Conservation (phyloP, 345 rosid species). For the Lumnitzera littorea region DNA sequence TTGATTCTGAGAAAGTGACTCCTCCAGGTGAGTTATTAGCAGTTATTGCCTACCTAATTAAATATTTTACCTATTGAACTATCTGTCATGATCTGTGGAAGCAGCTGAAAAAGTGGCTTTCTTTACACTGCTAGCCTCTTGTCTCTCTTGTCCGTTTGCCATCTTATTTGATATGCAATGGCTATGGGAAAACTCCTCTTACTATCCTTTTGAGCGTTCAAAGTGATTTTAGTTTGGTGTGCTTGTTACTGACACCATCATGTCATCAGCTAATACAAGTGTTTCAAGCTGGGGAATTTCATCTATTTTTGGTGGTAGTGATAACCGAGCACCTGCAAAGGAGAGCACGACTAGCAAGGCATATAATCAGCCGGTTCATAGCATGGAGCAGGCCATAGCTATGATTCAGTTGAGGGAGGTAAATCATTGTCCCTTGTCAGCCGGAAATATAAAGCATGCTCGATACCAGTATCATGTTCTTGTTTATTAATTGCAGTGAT, state of each 20-base stretch:
- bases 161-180: too few species aligned
- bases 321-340: constrained; percentile 48
- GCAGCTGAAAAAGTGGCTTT: not conserved
- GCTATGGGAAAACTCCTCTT: too few species aligned
- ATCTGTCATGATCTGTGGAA: not conserved
- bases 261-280: constrained; percentile 32
- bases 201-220: not conserved
- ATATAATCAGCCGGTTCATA: constrained; percentile 45
- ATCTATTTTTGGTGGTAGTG: constrained; percentile 78
- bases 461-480: too few species aligned
- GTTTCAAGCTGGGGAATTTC: constrained; percentile 88
- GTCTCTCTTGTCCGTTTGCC: too few species aligned
- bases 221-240: not conserved
- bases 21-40: constrained; percentile 48
- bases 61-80: too few species aligned
- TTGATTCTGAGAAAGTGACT: constrained; percentile 57
- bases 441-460: too few species aligned
- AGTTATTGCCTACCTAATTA: not conserved
- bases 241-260: not conserved
- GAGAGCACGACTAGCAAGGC: constrained; percentile 45
- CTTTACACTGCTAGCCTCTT: too few species aligned
- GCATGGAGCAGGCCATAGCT: constrained; percentile 48
- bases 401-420: constrained; percentile 90
- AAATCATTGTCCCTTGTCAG: too few species aligned
- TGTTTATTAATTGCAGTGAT: too few species aligned